Percentiles rank a stretch among this genome's conserved stretches.
Evolutionary conservation across 176 grass and related monocot species (phyloP).

Genomic region (Carex cristatella): DNA sequence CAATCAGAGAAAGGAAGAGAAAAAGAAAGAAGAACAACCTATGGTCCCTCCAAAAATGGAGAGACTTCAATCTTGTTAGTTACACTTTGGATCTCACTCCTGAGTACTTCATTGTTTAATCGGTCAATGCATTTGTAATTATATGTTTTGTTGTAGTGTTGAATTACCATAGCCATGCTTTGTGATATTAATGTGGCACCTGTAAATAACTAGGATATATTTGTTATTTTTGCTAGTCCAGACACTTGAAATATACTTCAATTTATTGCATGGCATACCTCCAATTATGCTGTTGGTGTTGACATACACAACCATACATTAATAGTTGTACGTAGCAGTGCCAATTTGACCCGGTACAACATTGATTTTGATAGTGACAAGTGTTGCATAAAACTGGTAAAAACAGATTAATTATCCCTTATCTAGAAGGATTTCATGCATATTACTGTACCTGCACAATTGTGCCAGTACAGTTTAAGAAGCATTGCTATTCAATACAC

Average conservation of each 20-base stretch:
- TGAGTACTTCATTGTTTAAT: background rate
- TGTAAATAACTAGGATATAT: background rate
- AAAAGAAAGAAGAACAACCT: conserved; percentile 30
- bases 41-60: conserved; percentile 27
- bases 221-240: background rate
- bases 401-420: background rate
- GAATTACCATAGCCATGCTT: background rate
- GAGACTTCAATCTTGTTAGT: conserved; percentile 29
- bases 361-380: background rate
- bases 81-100: background rate
- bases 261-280: background rate
- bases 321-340: background rate
- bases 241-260: background rate
- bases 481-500: background rate
- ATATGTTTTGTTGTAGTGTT: background rate
- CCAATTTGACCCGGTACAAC: background rate
- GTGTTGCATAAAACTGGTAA: background rate
- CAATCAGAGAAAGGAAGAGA: conserved; percentile 11
- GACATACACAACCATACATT: background rate
- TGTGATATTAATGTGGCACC: background rate
- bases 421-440: background rate
- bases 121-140: background rate
- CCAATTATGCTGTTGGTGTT: background rate
- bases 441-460: background rate
- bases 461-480: background rate